These are phyloP conservation scores for Tricholoma saponaceum DNA, from an alignment of 768 basidiomycete genomes.

Conservation along the genomic window DNA sequence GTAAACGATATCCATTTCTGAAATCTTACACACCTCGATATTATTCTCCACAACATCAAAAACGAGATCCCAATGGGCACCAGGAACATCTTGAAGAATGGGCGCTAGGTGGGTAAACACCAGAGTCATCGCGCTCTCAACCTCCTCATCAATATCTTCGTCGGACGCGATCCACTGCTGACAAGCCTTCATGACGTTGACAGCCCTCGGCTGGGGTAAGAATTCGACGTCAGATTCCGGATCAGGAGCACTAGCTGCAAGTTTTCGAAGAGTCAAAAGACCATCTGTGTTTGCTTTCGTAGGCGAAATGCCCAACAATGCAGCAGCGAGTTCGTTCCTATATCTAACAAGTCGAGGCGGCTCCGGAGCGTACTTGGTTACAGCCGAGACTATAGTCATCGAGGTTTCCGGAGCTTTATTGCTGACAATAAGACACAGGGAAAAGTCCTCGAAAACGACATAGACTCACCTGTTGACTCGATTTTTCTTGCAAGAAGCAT, in stretches of 20 bases:
- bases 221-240: constrained; percentile 78
- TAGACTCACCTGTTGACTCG: constrained; percentile 54
- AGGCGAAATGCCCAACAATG: constrained; percentile 61
- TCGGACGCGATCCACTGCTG: constrained; percentile 73
- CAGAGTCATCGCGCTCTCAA: constrained; percentile 74
- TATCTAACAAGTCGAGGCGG: constrained; percentile 71
- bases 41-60: constrained; percentile 88
- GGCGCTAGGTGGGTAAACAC: constrained; percentile 77
- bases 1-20: not conserved
- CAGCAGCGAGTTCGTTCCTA: constrained; percentile 89
- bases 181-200: constrained; percentile 83
- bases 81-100: constrained; percentile 81
- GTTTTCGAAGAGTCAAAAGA: constrained; percentile 59
- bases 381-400: constrained; percentile 58
- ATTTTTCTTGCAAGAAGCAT: constrained; percentile 60
- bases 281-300: constrained; percentile 66
- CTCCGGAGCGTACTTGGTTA: constrained; percentile 63
- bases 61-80: constrained; percentile 89
- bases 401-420: constrained; percentile 63
- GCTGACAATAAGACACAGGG: not conserved
- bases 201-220: constrained; percentile 77
- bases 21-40: constrained; percentile 60
- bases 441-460: not conserved
- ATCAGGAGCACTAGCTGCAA: constrained; percentile 72
- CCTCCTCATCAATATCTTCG: constrained; percentile 68